Percentiles rank a stretch among this genome's conserved stretches.
Evolutionary conservation across 2,329 filamentous ascomycete species (phyloP).

Genomic region (Rhynchosporium secalis): DNA sequence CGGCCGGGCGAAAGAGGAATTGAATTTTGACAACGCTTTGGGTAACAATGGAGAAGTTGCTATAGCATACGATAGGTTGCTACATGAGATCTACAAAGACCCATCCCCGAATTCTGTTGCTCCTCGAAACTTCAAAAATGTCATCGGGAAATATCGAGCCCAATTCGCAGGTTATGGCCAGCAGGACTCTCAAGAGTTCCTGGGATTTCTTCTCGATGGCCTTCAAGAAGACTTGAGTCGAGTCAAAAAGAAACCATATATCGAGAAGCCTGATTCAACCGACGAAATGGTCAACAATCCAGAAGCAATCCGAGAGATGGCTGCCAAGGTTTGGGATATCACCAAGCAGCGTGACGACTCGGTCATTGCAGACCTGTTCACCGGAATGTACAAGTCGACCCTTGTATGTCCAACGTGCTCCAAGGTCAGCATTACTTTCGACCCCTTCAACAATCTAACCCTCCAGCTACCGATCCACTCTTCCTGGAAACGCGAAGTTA

Average conservation of each 20-base stretch:
- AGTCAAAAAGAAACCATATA: conserved; percentile 93
- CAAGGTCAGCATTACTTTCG: conserved; percentile 98
- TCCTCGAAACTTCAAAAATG: conserved; percentile 79
- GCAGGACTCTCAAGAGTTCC: conserved; percentile 95
- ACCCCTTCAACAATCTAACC: conserved; percentile 94
- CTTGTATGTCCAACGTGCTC: conserved; percentile 86
- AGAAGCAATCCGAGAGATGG: conserved; percentile 78
- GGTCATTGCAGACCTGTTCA: conserved; percentile 92
- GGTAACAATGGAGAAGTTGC: conserved; percentile 85
- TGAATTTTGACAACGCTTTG: conserved; percentile 83
- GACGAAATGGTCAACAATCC: conserved; percentile 90
- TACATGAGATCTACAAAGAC: conserved; percentile 77
- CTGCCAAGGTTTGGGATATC: conserved; percentile 85
- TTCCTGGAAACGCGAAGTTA: conserved; percentile 72
- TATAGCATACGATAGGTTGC: conserved; percentile 73
- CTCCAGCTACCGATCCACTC: conserved; percentile 86
- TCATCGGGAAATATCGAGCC: conserved; percentile 76
- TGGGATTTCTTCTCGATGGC: conserved; percentile 91
- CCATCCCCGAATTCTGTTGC: conserved; percentile 66
- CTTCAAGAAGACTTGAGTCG: conserved; percentile 94
- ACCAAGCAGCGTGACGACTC: conserved; percentile 93
- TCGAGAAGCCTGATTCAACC: conserved; percentile 95
- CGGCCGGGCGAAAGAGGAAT: conserved; percentile 71
- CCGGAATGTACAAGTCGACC: conserved; percentile 97
- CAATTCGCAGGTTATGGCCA: conserved; percentile 94